phyloP scores from a whole-genome alignment of 176 grass and related monocot species.

The Oryza rufipogon region DNA sequence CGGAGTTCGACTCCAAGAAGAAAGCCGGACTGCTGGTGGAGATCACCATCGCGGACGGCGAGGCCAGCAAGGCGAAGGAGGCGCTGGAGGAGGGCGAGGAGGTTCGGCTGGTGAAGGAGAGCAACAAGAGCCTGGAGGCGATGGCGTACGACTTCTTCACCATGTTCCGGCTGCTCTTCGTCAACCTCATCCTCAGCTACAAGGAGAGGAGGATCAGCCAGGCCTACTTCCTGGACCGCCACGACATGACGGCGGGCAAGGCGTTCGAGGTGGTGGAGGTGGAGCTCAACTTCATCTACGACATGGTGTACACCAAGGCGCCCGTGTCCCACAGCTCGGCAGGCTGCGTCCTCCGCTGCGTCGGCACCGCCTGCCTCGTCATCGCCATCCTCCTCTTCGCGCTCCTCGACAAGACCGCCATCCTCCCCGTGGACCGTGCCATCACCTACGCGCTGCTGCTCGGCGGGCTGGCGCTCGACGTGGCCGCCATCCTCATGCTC shows the following conservation, averaged over 20 bases:
- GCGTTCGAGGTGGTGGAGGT: slow-evolving; percentile 51
- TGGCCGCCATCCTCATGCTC: slow-evolving; percentile 23
- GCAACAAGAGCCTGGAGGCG: background rate
- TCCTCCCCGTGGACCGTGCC: slow-evolving; percentile 5
- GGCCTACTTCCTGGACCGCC: background rate
- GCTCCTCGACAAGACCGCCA: slow-evolving; percentile 23
- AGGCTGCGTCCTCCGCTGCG: slow-evolving; percentile 36
- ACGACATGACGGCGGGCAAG: fast-evolving
- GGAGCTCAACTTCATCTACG: slow-evolving; percentile 72
- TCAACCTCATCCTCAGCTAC: slow-evolving; percentile 45
- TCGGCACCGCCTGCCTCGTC: slow-evolving; percentile 36
- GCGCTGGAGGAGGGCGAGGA: background rate
- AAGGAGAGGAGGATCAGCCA: slow-evolving; percentile 34
- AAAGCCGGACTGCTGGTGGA: slow-evolving; percentile 19
- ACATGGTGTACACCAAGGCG: slow-evolving; percentile 75
- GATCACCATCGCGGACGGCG: background rate
- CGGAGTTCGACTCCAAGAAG: slow-evolving; percentile 30
- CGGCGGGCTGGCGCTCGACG: slow-evolving; percentile 46
- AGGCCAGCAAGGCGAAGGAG: background rate
- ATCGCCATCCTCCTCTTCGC: slow-evolving; percentile 38
- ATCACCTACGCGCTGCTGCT: slow-evolving; percentile 64
- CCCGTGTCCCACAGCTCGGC: background rate
- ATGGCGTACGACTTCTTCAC: slow-evolving; percentile 18
- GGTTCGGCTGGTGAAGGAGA: fast-evolving
- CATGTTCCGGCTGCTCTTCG: slow-evolving; percentile 37